A percentile compares a stretch with the other conserved stretches of the same genome.
phyloP scores from a whole-genome alignment of 805 yeast genomes.

The Candida odintsovae region DNA sequence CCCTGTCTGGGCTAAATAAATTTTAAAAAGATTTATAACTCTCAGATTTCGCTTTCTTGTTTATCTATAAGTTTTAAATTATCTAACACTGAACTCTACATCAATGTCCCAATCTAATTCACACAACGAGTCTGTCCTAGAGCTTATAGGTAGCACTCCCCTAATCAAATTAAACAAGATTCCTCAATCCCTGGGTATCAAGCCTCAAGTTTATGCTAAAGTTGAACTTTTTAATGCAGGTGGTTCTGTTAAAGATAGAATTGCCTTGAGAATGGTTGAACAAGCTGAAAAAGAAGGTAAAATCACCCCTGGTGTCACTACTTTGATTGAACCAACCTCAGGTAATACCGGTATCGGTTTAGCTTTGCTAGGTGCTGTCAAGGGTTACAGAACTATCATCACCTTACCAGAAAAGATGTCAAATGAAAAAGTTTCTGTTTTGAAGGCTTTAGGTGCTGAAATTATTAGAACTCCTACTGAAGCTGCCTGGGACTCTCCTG shows the following conservation, averaged over 20 bases:
- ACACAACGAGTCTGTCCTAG: constrained; percentile 40
- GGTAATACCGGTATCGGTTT: constrained; percentile 92
- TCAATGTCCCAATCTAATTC: constrained; percentile 2
- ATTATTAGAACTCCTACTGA: constrained; percentile 88
- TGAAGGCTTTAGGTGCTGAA: constrained; percentile 87
- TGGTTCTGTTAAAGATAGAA: constrained; percentile 86
- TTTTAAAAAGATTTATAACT: neutral
- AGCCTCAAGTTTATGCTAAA: constrained; percentile 67
- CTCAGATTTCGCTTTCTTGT: neutral
- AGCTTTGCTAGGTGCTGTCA: constrained; percentile 81
- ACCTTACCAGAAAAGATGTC: constrained; percentile 91
- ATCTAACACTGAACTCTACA: neutral
- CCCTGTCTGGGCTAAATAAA: neutral
- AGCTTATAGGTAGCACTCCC: constrained; percentile 84
- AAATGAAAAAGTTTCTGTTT: constrained; percentile 81
- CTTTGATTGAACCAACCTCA: constrained; percentile 83
- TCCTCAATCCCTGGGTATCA: constrained; percentile 71
- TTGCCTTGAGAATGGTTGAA: constrained; percentile 80
- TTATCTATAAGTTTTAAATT: neutral
- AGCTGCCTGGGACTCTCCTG: constrained; percentile 92
- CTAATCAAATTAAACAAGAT: constrained; percentile 66
- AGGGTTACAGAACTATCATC: constrained; percentile 81
- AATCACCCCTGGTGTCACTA: constrained; percentile 82
- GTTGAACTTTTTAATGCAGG: constrained; percentile 84
- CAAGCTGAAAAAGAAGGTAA: constrained; percentile 75